These are phyloP conservation scores for Agrocybe chaxingu DNA, from an alignment of 768 basidiomycete genomes.

Conservation along the genomic window DNA sequence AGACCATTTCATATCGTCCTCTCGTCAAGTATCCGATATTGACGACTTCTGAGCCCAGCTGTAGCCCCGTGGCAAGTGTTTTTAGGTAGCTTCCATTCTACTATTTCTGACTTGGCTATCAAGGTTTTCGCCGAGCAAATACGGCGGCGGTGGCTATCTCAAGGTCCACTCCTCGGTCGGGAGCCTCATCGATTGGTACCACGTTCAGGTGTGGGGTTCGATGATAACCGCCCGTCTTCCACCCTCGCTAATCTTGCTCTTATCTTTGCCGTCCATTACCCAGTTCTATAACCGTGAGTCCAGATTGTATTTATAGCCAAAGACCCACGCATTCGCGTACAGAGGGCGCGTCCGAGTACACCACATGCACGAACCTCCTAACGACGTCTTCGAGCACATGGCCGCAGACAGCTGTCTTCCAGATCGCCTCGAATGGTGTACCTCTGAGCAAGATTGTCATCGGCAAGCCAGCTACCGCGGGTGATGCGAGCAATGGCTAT, in stretches of 20 bases:
- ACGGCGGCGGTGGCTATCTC: slow-evolving; percentile 52
- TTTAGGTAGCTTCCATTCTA: neutral
- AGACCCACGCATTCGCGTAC: slow-evolving; percentile 4
- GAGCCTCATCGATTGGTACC: slow-evolving; percentile 63
- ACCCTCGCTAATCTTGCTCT: neutral
- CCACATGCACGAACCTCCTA: slow-evolving; percentile 58
- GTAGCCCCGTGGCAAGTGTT: slow-evolving; percentile 43
- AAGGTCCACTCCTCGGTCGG: slow-evolving; percentile 52
- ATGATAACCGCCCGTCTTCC: too few species aligned
- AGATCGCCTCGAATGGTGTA: slow-evolving; percentile 58
- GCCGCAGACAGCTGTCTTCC: slow-evolving; percentile 60
- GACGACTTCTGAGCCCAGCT: slow-evolving; percentile 24
- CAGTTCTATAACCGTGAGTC: slow-evolving; percentile 45
- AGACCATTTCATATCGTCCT: slow-evolving; percentile 13
- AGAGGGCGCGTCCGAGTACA: slow-evolving; percentile 66
- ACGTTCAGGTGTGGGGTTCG: slow-evolving; percentile 38
- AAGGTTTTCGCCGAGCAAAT: slow-evolving; percentile 41
- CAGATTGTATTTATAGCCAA: slow-evolving; percentile 3
- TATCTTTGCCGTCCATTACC: slow-evolving; percentile 4
- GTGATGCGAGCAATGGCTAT: slow-evolving; percentile 59
- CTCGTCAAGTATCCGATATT: slow-evolving; percentile 4
- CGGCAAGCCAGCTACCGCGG: slow-evolving; percentile 60
- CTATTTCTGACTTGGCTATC: neutral
- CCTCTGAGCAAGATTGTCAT: slow-evolving; percentile 65
- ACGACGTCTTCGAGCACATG: slow-evolving; percentile 54